Conservation (phyloP, 2,329 filamentous ascomycete species). For the Calonectria hawksworthii region DNA sequence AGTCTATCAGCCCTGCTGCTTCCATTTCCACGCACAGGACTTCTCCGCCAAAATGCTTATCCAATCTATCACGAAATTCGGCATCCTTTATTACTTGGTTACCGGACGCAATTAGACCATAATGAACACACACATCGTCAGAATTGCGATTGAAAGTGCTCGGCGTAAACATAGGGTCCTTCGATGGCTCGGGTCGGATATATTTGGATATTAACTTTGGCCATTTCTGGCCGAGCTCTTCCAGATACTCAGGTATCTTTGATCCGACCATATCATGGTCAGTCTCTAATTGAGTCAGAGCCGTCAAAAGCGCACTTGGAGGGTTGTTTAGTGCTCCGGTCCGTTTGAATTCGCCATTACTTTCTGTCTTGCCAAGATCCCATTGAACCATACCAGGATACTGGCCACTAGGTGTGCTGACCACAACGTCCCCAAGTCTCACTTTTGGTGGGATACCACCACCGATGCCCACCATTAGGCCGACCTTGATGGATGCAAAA, state of each 20-base stretch:
- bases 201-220: background rate
- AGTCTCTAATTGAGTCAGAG: background rate
- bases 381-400: background rate
- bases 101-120: background rate
- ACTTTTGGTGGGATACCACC: background rate
- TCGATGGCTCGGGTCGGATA: background rate
- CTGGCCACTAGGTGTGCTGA: background rate
- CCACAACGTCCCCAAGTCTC: background rate
- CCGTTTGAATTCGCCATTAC: background rate
- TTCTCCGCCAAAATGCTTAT: background rate
- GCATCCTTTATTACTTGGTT: background rate
- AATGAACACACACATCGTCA: background rate
- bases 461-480: background rate
- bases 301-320: background rate
- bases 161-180: too few species aligned
- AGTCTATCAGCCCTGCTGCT: background rate
- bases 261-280: background rate
- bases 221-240: background rate
- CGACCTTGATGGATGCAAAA: background rate
- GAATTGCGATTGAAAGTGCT: too few species aligned
- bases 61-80: background rate
- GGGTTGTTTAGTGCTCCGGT: background rate
- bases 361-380: background rate
- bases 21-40: background rate
- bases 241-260: slow-evolving; percentile 9